Conservation (phyloP, 495 filamentous ascomycete species). For the Podospora fimiseda region DNA sequence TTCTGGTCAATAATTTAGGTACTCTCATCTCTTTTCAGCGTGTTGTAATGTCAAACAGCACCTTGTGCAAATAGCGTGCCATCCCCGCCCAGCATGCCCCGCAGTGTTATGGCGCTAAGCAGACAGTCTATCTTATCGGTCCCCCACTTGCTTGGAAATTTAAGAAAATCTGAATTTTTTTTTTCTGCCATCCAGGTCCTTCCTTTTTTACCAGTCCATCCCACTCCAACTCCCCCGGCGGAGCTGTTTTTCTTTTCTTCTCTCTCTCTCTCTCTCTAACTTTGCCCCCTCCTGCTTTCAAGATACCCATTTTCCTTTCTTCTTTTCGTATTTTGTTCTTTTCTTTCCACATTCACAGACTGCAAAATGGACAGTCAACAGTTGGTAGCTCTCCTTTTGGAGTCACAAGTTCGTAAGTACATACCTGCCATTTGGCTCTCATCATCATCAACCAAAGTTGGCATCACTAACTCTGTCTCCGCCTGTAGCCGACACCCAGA, state of each 20-base stretch:
- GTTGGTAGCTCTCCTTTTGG: conserved; percentile 67
- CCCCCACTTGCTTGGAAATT: conserved; percentile 23
- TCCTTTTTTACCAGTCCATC: conserved; percentile 5
- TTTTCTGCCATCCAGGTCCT: conserved; percentile 5
- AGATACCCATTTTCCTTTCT: conserved; percentile 26
- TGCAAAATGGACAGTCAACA: conserved; percentile 63
- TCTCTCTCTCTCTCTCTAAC: conserved; percentile 9
- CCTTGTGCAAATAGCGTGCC: not conserved
- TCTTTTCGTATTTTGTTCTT: conserved; percentile 2
- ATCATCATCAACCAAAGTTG: not conserved
- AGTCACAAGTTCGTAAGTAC: conserved; percentile 65
- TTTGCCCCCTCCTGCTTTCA: conserved; percentile 10
- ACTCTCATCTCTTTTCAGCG: no score
- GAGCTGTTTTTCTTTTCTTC: conserved; percentile 9
- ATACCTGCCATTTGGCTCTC: conserved; percentile 13
- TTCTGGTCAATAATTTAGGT: no score
- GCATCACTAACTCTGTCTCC: conserved; percentile 27
- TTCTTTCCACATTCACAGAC: conserved; percentile 5
- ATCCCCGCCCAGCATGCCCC: conserved; percentile 11
- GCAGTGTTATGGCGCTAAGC: conserved; percentile 9
- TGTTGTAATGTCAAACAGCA: not conserved
- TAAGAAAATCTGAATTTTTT: conserved; percentile 21
- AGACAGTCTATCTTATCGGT: conserved; percentile 26
- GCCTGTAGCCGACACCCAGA: conserved; percentile 62
- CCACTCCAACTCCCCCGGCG: not conserved